These are phyloP conservation scores for Sporodiniella umbellata DNA, from an alignment of 371 early-diverging fungal genomes.

Conservation along the genomic window DNA sequence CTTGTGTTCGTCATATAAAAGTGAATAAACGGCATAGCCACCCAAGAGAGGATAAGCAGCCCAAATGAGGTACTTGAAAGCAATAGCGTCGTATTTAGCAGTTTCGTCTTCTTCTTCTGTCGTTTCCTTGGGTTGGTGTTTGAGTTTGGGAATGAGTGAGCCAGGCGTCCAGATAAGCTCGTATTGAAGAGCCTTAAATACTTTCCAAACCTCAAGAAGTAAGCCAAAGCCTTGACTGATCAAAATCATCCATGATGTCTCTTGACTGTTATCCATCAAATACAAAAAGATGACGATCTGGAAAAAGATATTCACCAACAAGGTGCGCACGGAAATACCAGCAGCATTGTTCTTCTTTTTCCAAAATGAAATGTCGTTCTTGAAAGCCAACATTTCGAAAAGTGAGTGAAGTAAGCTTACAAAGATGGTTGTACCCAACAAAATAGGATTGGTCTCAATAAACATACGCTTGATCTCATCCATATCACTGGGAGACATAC, in stretches of 20 bases:
- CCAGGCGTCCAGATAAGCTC: conserved; percentile 47
- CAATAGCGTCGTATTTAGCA: conserved; percentile 85
- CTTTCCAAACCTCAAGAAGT: conserved; percentile 90
- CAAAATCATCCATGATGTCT: conserved; percentile 87
- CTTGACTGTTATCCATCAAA: conserved; percentile 82
- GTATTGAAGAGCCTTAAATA: conserved; percentile 79
- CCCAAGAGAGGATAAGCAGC: conserved; percentile 76
- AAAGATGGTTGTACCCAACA: conserved; percentile 73
- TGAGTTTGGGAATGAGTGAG: conserved; percentile 33
- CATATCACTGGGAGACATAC: conserved; percentile 55
- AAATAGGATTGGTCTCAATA: conserved; percentile 84
- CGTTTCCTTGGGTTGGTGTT: conserved; percentile 29
- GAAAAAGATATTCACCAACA: conserved; percentile 80
- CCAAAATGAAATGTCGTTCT: conserved; percentile 95
- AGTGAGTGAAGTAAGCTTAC: conserved; percentile 83
- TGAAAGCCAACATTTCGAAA: conserved; percentile 94
- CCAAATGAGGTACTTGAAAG: conserved; percentile 83
- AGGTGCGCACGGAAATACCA: conserved; percentile 84
- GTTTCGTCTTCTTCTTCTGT: conserved; percentile 75
- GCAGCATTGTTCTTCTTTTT: conserved; percentile 74
- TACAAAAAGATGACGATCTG: conserved; percentile 88
- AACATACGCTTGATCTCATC: conserved; percentile 81
- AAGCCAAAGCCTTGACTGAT: conserved; percentile 77
- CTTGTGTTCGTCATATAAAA: conserved; percentile 85
- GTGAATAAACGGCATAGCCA: conserved; percentile 82